A percentile compares a stretch with the other conserved stretches of the same genome.
These are phyloP conservation scores for Pythium sukuiense DNA, from an alignment of 352 stramenopile species.

Conservation along the genomic window DNA sequence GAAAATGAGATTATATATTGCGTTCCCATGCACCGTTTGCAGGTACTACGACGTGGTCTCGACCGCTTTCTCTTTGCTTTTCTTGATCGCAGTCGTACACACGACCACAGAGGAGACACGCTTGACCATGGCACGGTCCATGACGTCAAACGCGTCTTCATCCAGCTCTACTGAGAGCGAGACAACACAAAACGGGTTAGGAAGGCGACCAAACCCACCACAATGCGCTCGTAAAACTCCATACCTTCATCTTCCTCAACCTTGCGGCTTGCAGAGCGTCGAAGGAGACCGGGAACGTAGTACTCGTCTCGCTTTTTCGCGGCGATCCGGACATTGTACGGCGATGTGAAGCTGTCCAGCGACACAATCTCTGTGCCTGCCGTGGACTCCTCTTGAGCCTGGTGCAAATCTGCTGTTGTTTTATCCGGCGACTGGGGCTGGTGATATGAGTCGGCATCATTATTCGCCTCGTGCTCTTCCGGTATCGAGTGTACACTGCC, in stretches of 20 bases:
- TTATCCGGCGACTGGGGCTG: neutral
- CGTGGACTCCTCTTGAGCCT: neutral
- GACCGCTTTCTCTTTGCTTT: slow-evolving; percentile 23
- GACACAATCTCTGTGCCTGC: slow-evolving; percentile 23
- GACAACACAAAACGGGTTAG: neutral
- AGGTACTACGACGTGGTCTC: neutral
- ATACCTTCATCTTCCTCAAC: slow-evolving; percentile 37
- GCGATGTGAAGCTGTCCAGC: slow-evolving; percentile 65
- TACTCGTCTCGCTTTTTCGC: slow-evolving; percentile 59
- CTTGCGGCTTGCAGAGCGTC: neutral
- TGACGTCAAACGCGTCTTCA: slow-evolving; percentile 65
- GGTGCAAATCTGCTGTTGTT: neutral
- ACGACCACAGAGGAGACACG: slow-evolving; percentile 71
- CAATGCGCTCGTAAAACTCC: neutral
- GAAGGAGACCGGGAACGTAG: slow-evolving; percentile 53
- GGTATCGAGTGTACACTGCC: slow-evolving; percentile 9
- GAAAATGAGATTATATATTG: slow-evolving; percentile 9
- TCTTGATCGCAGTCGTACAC: slow-evolving; percentile 63
- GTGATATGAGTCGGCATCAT: neutral
- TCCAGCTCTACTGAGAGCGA: slow-evolving; percentile 39
- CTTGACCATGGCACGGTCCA: slow-evolving; percentile 80
- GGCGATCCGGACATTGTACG: slow-evolving; percentile 73
- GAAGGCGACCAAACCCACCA: neutral
- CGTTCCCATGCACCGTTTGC: neutral
- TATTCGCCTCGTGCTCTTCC: slow-evolving; percentile 13